Conservation (phyloP, 768 basidiomycete species). For the Lepiota brunneoincarnata region DNA sequence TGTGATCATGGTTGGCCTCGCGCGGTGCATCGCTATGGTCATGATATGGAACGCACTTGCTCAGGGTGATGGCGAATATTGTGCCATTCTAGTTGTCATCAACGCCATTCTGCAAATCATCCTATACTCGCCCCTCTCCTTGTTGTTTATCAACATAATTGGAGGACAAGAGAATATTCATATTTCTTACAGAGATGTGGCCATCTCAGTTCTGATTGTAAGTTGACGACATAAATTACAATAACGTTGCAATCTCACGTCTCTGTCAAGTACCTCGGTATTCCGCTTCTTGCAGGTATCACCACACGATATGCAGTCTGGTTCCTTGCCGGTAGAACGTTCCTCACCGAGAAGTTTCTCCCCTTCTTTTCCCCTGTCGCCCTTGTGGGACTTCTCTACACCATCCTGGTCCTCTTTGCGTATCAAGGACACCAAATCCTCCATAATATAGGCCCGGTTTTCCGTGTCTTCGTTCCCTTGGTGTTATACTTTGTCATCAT, state of each 20-base stretch:
- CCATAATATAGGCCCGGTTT: conserved; percentile 71
- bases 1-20: conserved; percentile 80
- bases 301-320: conserved; percentile 62
- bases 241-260: not conserved
- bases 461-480: conserved; percentile 80
- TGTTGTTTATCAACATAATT: conserved; percentile 74
- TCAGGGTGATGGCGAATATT: conserved; percentile 64
- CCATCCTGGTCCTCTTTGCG: conserved; percentile 74
- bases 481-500: conserved; percentile 76
- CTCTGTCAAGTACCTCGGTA: conserved; percentile 69
- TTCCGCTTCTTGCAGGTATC: conserved; percentile 71
- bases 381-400: conserved; percentile 77
- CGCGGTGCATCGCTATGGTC: conserved; percentile 72
- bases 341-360: conserved; percentile 60
- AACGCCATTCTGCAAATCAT: conserved; percentile 80
- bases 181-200: conserved; percentile 56
- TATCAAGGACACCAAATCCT: conserved; percentile 69
- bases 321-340: conserved; percentile 37
- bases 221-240: no score
- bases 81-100: conserved; percentile 76
- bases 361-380: conserved; percentile 67
- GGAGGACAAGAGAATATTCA: conserved; percentile 38
- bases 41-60: conserved; percentile 83
- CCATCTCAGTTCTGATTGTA: conserved; percentile 70
- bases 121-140: conserved; percentile 69